These are phyloP conservation scores for Limnanthes douglasii DNA, from an alignment of 345 rosid species.

Conservation along the genomic window DNA sequence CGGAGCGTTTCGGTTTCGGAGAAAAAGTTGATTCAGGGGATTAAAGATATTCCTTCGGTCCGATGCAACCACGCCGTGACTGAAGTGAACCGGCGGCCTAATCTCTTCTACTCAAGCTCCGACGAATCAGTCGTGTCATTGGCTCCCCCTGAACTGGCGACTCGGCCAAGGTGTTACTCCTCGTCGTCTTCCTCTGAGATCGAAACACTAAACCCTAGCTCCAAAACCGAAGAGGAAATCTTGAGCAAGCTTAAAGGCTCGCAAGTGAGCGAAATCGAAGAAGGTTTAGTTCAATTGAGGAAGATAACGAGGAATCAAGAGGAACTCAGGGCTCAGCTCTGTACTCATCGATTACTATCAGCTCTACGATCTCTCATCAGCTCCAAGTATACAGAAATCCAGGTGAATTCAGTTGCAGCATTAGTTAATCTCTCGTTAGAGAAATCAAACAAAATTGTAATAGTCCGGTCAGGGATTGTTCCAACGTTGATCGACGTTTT, in stretches of 20 bases:
- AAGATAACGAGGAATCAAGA: slow-evolving; percentile 38
- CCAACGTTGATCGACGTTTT: slow-evolving; percentile 54
- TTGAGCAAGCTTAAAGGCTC: slow-evolving; percentile 34
- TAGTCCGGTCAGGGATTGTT: slow-evolving; percentile 75
- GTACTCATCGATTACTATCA: slow-evolving; percentile 37
- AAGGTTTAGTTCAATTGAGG: slow-evolving; percentile 35
- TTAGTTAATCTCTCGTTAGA: slow-evolving; percentile 67
- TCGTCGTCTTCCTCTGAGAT: slow-evolving; percentile 49
- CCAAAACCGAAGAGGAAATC: slow-evolving; percentile 32
- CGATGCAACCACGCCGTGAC: slow-evolving; percentile 26
- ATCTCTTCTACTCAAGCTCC: slow-evolving; percentile 31
- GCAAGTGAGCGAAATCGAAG: slow-evolving; percentile 39
- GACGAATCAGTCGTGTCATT: slow-evolving; percentile 23
- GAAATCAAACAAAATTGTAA: slow-evolving; percentile 53
- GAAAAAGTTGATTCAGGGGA: slow-evolving; percentile 17
- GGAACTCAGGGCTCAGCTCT: slow-evolving; percentile 29
- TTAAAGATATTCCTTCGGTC: slow-evolving; percentile 20
- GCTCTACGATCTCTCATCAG: slow-evolving; percentile 26
- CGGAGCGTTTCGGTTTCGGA: slow-evolving; percentile 10
- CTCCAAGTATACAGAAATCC: slow-evolving; percentile 45
- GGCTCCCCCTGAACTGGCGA: slow-evolving; percentile 29
- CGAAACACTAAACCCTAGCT: slow-evolving; percentile 16
- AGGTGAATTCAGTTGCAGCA: slow-evolving; percentile 60
- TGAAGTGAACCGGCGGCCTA: slow-evolving; percentile 24
- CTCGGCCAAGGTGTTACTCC: slow-evolving; percentile 50